A percentile compares a stretch with the other conserved stretches of the same genome.
phyloP scores from a whole-genome alignment of 768 basidiomycete genomes.

The Lyophyllum shimeji region DNA sequence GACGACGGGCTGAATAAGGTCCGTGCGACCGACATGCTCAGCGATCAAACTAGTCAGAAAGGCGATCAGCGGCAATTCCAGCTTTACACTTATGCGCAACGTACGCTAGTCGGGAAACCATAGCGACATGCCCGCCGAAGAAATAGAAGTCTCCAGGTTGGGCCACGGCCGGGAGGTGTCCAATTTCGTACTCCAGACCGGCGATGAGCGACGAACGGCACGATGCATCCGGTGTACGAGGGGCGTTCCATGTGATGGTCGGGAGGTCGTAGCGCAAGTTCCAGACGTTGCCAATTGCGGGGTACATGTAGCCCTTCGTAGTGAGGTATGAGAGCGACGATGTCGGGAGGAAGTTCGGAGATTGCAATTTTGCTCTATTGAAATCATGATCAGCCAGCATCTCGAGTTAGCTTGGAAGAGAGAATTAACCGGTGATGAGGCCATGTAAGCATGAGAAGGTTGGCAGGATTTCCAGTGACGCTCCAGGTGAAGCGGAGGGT shows the following conservation, averaged over 20 bases:
- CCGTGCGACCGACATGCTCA: conserved; percentile 29
- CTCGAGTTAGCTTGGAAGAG: background rate
- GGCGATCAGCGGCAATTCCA: background rate
- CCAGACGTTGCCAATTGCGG: conserved; percentile 31
- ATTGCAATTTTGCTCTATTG: conserved; percentile 20
- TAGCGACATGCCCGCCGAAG: conserved; percentile 29
- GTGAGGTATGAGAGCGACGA: conserved; percentile 29
- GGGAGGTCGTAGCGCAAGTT: conserved; percentile 28
- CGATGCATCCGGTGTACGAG: conserved; percentile 29
- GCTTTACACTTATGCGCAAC: conserved; percentile 4
- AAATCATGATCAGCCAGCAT: background rate
- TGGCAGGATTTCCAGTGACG: conserved; percentile 25
- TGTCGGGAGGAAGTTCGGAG: conserved; percentile 24
- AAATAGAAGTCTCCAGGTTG: conserved; percentile 38
- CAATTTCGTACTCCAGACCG: conserved; percentile 45
- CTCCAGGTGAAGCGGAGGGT: conserved; percentile 32
- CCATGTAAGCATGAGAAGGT: conserved; percentile 33
- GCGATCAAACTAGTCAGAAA: conserved; percentile 25
- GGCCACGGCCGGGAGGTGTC: conserved; percentile 44
- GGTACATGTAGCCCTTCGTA: conserved; percentile 34
- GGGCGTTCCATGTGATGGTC: conserved; percentile 32
- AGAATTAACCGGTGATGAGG: conserved; percentile 31
- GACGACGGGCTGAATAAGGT: conserved; percentile 27
- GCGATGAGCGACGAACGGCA: conserved; percentile 27
- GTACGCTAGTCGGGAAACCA: conserved; percentile 29